Evolutionary conservation across 352 stramenopile genomes (phyloP), one percentile per base, ranked within the genome.

Genomic region (Globisporangium cylindrosporum): DNA sequence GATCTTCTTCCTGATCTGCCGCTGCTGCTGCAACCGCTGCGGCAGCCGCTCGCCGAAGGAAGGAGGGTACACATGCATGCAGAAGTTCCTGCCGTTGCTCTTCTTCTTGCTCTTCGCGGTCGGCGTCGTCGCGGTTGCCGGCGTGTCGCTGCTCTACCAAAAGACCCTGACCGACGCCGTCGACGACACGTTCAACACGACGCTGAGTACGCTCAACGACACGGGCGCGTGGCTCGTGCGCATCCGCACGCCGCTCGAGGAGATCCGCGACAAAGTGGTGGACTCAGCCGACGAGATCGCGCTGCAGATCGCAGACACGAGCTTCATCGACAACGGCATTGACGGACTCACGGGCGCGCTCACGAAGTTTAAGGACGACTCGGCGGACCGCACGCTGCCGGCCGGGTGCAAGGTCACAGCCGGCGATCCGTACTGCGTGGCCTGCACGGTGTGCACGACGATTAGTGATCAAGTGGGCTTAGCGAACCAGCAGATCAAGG

Each of bases 1-100:
- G 73, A 62, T 92, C 7, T 81, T 92, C 58, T 92, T 91, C 65
- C 48, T 91, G 22, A 73, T 90, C n/a, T 91, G 81, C 32, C 84
- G 84, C 55, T 92, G 81, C 73, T 91, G 84, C 72, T 92, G 84
- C 81, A 91, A 91, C 71, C 73, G 75, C 38, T 92, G 84, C 46
- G 81, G 84, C 15, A 81, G 82, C 8, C 82, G 84, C 20, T 77
- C 68, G 20, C 77, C 79, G 10, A 77, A 77, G 22, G 80, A 88
- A 59, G 82, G 84, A 2, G 84, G 82, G 22, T 92, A 92, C 75
- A 81, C 74, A 20, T 90, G 76, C 67, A 79, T 82, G 69, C 70
- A 92, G 63, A 92, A 92, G 68, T 87, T 89, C 54, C 59, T 80
- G 41, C 84, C 84, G 1, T 24, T 91, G 60, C 51, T 91, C 0